phyloP scores from a whole-genome alignment of 1,284 basidiomycete genomes.

The Ustilago vetiveriae region DNA sequence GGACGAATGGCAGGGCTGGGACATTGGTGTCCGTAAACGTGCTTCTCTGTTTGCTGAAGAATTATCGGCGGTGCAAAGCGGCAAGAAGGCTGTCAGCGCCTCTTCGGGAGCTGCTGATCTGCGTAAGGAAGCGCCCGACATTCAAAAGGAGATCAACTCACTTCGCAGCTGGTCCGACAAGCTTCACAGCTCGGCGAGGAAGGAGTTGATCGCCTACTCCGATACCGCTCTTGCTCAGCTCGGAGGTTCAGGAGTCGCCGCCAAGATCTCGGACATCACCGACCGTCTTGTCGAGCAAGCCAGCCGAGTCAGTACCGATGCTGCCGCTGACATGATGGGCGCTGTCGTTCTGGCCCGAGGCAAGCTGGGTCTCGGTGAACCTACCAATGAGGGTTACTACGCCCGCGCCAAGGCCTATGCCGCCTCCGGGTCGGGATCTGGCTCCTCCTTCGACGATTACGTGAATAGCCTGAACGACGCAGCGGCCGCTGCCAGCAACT shows the following conservation, averaged over 20 bases:
- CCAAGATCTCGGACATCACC: constrained; percentile 39
- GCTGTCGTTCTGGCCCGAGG: constrained; percentile 40
- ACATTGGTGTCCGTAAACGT: constrained; percentile 51
- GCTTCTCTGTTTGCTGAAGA: constrained; percentile 44
- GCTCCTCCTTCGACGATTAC: constrained; percentile 38
- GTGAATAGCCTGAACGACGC: constrained; percentile 21
- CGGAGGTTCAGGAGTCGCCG: constrained; percentile 41
- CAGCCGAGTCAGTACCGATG: constrained; percentile 42
- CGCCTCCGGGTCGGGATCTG: constrained; percentile 22
- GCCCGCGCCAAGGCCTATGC: constrained; percentile 38
- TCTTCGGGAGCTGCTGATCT: constrained; percentile 38
- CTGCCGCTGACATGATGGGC: constrained; percentile 44
- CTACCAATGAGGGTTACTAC: constrained; percentile 25
- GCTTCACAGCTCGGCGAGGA: constrained; percentile 47
- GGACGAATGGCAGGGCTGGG: constrained; percentile 63
- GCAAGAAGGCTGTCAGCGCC: constrained; percentile 27
- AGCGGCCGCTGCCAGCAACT: constrained; percentile 12
- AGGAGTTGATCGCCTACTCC: constrained; percentile 46
- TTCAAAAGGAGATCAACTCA: constrained; percentile 43
- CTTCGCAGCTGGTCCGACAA: constrained; percentile 29
- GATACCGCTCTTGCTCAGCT: constrained; percentile 38
- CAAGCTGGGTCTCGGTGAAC: constrained; percentile 39
- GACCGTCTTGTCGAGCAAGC: constrained; percentile 49
- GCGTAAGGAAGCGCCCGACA: constrained; percentile 32
- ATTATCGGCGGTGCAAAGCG: constrained; percentile 38